phyloP scores from a whole-genome alignment of 2,329 filamentous ascomycete species.

The Penicillium sp. region DNA sequence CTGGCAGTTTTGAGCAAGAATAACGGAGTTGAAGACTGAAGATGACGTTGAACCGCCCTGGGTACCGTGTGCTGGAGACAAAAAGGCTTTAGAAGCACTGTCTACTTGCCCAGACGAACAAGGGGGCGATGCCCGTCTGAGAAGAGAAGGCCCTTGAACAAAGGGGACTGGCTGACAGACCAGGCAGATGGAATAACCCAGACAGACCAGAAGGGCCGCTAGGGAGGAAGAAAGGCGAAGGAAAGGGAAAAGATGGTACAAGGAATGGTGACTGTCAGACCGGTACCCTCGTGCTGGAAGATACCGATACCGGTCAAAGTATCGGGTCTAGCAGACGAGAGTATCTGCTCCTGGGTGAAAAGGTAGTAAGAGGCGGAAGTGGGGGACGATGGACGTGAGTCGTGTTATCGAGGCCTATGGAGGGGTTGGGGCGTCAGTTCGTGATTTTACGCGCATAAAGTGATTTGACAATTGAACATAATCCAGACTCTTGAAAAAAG shows the following conservation, averaged over 20 bases:
- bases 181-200: conserved; percentile 62
- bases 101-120: conserved; percentile 95
- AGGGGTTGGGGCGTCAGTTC: not conserved
- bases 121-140: conserved; percentile 79
- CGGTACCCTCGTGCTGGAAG: conserved; percentile 59
- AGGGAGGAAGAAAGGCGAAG: conserved; percentile 81
- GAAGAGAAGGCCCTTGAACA: conserved; percentile 91
- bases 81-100: conserved; percentile 70
- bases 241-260: conserved; percentile 69
- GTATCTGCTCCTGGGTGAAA: conserved; percentile 48
- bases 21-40: conserved; percentile 13
- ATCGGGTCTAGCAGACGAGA: conserved; percentile 79
- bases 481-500: too few relatives aligned
- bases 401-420: conserved; percentile 59
- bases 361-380: conserved; percentile 13
- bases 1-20: conserved; percentile 10
- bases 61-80: conserved; percentile 22
- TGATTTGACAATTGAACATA: too few relatives aligned
- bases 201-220: conserved; percentile 58
- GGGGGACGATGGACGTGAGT: conserved; percentile 25
- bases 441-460: too few relatives aligned
- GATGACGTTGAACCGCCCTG: conserved; percentile 23
- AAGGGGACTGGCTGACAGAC: conserved; percentile 63
- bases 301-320: conserved; percentile 78
- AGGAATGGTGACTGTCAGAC: conserved; percentile 75